phyloP scores from a whole-genome alignment of 495 filamentous ascomycete species.

The Penicillium turbatum region DNA sequence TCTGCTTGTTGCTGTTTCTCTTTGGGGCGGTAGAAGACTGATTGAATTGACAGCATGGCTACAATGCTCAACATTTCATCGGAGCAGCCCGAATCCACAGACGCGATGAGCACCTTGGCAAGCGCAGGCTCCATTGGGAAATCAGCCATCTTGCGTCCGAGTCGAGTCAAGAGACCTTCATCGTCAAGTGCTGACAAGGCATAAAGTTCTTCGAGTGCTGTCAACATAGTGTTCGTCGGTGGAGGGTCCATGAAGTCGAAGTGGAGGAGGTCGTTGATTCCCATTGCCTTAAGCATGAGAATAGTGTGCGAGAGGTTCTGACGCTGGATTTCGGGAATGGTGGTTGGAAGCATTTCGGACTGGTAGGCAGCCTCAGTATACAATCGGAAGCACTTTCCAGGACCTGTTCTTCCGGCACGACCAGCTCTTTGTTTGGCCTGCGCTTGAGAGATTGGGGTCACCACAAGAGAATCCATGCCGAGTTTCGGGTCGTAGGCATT shows the following conservation, averaged over 20 bases:
- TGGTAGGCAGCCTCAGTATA: constrained; percentile 97
- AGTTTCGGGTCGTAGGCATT: constrained; percentile 96
- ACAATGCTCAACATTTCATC: constrained; percentile 95
- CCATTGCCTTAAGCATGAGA: constrained; percentile 98
- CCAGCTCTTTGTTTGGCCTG: constrained; percentile 94
- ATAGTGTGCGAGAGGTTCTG: constrained; percentile 94
- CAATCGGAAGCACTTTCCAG: constrained; percentile 92
- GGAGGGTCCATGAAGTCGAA: constrained; percentile 99
- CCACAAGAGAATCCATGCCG: constrained; percentile 93
- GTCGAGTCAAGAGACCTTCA: constrained; percentile 87
- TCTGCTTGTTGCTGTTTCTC: constrained; percentile 96
- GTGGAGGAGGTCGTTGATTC: constrained; percentile 93
- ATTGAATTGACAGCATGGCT: constrained; percentile 83
- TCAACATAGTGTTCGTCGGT: constrained; percentile 95
- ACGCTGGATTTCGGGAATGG: constrained; percentile 93
- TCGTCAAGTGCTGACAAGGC: constrained; percentile 90
- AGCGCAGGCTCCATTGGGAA: constrained; percentile 91
- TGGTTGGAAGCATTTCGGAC: constrained; percentile 93
- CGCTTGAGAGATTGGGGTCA: constrained; percentile 94
- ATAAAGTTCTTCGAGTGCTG: constrained; percentile 92
- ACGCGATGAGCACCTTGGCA: constrained; percentile 84
- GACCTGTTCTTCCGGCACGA: constrained; percentile 88
- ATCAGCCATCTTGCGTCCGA: constrained; percentile 96
- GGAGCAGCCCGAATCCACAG: constrained; percentile 80
- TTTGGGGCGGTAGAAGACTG: constrained; percentile 90